phyloP scores from a whole-genome alignment of 2,329 filamentous ascomycete genomes.

The Ophiostoma himal-ulmi region DNA sequence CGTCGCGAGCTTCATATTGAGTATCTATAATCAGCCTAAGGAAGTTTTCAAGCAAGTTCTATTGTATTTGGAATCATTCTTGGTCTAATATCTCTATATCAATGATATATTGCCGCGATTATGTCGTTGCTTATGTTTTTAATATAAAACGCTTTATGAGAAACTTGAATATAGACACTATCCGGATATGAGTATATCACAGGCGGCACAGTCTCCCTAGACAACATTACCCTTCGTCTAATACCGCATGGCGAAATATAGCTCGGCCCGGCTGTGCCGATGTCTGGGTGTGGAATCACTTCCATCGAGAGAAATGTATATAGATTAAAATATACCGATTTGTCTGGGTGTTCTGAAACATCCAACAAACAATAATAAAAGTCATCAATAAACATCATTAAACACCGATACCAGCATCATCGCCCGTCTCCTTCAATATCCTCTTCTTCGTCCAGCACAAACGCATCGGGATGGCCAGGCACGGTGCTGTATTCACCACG shows the following conservation, averaged over 20 bases:
- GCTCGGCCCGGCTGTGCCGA: neutral
- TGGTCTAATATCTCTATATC: neutral
- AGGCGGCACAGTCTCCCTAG: neutral
- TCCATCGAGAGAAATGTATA: too few species aligned
- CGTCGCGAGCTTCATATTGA: neutral
- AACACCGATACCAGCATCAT: neutral
- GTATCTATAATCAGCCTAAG: too few species aligned
- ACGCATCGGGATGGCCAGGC: constrained; percentile 21
- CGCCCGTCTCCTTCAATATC: constrained; percentile 30
- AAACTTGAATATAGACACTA: neutral
- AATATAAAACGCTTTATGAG: neutral
- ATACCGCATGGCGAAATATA: neutral
- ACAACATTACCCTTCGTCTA: neutral
- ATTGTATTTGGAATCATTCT: neutral
- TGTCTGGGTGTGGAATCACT: neutral
- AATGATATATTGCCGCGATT: neutral
- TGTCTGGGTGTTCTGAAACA: neutral
- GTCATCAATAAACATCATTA: neutral
- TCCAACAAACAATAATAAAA: neutral
- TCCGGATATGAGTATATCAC: neutral
- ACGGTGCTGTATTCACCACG: constrained; percentile 35
- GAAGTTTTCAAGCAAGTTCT: neutral
- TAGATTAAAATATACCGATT: neutral
- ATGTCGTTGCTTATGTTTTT: neutral
- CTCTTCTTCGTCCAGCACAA: constrained; percentile 24